Percentiles rank a stretch among this genome's conserved stretches.
phyloP scores from a whole-genome alignment of 148 eudicot species.

The Camellia lanceoleosa region DNA sequence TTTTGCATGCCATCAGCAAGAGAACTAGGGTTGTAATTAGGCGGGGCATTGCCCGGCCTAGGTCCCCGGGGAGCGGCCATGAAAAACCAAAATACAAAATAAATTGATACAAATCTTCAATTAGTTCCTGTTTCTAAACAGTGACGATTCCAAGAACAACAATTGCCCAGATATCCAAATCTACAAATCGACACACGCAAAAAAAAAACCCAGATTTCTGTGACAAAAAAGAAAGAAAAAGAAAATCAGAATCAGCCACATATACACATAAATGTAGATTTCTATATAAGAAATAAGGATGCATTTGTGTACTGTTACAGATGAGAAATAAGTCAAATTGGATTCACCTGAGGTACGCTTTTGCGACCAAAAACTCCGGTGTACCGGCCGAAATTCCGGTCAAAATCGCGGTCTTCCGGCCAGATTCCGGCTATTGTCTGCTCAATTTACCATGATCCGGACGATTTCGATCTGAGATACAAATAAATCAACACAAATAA shows the following conservation, averaged over 20 bases:
- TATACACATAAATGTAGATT: not conserved
- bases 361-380: not conserved
- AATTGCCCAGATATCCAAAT: not conserved
- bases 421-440: not conserved
- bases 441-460: not conserved
- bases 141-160: not conserved
- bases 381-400: not conserved
- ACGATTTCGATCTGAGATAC: not conserved
- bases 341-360: not conserved
- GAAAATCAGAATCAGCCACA: not conserved
- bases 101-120: constrained; percentile 10
- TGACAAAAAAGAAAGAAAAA: not conserved
- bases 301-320: not conserved
- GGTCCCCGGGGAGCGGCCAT: constrained; percentile 92
- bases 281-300: not conserved
- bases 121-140: not conserved
- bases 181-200: not conserved
- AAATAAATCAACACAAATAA: not conserved
- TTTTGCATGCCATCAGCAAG: constrained; percentile 69
- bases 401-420: not conserved
- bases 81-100: constrained; percentile 6
- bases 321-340: too few species aligned
- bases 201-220: not conserved
- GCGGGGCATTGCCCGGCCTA: constrained; percentile 62
- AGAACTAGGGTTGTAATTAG: constrained; percentile 60